Base-by-base conservation (phyloP, 106 monocot species). In the Allium sativum region DNA sequence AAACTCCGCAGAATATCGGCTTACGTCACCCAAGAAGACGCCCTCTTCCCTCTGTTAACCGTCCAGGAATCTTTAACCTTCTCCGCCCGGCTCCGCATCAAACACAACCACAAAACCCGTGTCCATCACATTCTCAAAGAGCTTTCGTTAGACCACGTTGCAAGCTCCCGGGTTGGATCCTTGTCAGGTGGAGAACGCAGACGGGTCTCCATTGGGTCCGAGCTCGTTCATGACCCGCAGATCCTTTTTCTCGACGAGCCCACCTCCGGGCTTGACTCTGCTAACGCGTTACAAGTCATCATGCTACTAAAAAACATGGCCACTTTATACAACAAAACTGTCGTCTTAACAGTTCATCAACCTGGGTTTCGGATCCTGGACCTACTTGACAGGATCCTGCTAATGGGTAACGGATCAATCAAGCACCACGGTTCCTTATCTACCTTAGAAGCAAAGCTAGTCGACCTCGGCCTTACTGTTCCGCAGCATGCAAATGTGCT, bases 231-330 rank as follows among this genome's bases (percentile, higher is more conserved):
- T 61, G 75, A 90, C 70, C 95, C 95, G 40, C 72, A 81, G 9
- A 79, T 90, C 40, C 74, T 95, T 52, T 68, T 95, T 12, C 82
- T 95, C 20, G 95, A 95, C 75, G 95, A 95, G 69, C 95, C 95
- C 15, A 95, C 95, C 2, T 87, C 95, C 6, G 95, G 95, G 18
- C 75, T 95, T 18, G 95, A 95, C 76, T 90, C 90, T 2, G 79
- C 73, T 7, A 76, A 86, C 3, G 95, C 95, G 9, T 68, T 87
- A 40, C 74, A 84, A 70, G 70, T 91, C 21, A 17, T 87, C 40
- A 15, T 66, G 12, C 71, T 82, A 44, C 79, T 96, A 45, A 87
- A 84, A 41, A 61, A 74, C 22, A 90, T 96, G 90, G 84, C 84
- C 8, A 10, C 7, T 6, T n/a, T 20, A 13, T 62, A 77, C 7